Base-by-base conservation (phyloP, 2,329 filamentous ascomycete genomes). In the Phialophora expanda region DNA sequence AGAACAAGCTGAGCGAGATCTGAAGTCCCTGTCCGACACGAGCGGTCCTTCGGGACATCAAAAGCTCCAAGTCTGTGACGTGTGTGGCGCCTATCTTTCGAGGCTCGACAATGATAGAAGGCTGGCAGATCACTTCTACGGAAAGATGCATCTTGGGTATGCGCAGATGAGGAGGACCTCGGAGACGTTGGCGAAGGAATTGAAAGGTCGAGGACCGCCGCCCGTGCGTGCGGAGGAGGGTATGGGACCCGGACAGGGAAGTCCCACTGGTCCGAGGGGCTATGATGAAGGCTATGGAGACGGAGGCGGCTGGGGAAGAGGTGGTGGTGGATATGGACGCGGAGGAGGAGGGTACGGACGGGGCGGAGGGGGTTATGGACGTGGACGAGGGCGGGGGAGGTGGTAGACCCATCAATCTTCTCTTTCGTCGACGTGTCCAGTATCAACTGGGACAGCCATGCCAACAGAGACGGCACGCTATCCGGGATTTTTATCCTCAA, bases 141-240 rank as follows among this genome's bases (percentile, higher is more conserved):
- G 95, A 24, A 99, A 99, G 84, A 99, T 99, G 95, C 95, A 99
- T 76, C 81, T 99, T 64, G 95, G 95, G 0, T 99, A 98, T 77
- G 95, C 95, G 17, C 92, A 97, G 80, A 99, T 99, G 95, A 88
- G 95, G 73, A 96, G 95, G 84, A 95, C 93, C 2, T 93, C 87
- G 74, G 93, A 97, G 63, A 82, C 86, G n/a, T 87, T 99, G 69
- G 90, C 90, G 59, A 93, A 93, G 78, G 93, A 97, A 76, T 84
- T 97, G 78, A 91, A 92, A 75, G 89, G 89, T 1, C 83, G 91
- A 30, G 83, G 84, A 56, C 86, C 87, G 48, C 86, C 87, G 44
- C 87, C 86, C 20, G 82, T 85, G 62, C 83, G 84, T 30, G 11
- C 30, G 20, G 57, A 66, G 6, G 73, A 79, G 9, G 76, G 78